These are phyloP conservation scores for Metschnikowia bowlesiae DNA, from an alignment of 805 yeast species.

Conservation along the genomic window DNA sequence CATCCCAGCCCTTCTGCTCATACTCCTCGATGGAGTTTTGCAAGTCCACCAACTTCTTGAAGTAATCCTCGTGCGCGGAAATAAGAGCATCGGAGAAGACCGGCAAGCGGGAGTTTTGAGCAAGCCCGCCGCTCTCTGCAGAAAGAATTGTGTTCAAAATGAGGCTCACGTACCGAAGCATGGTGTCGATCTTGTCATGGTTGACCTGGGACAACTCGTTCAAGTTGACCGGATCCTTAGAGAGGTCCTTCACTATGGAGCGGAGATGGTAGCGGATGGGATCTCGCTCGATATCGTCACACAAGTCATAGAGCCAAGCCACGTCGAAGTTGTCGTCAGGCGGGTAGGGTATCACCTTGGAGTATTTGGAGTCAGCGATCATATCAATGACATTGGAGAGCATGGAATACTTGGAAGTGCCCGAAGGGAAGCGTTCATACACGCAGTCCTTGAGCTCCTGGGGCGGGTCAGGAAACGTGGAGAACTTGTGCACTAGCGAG, in stretches of 20 bases:
- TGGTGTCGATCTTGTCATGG: constrained; percentile 15
- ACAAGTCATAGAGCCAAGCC: constrained; percentile 34
- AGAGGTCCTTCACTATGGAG: constrained; percentile 30
- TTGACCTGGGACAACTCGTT: constrained; percentile 26
- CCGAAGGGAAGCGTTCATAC: constrained; percentile 48
- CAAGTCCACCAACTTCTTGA: constrained; percentile 19
- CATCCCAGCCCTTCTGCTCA: constrained; percentile 36
- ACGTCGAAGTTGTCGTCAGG: constrained; percentile 19
- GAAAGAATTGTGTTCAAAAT: constrained; percentile 27
- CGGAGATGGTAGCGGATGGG: constrained; percentile 49
- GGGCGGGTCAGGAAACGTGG: constrained; percentile 39
- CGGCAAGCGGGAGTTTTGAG: constrained; percentile 38
- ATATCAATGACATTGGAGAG: constrained; percentile 36
- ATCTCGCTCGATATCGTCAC: constrained; percentile 42
- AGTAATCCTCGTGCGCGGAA: constrained; percentile 18
- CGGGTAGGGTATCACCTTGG: constrained; percentile 39
- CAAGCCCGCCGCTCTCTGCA: constrained; percentile 29
- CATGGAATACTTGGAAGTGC: constrained; percentile 45
- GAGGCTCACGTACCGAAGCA: constrained; percentile 27
- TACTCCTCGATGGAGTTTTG: constrained; percentile 26
- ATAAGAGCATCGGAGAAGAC: constrained; percentile 25
- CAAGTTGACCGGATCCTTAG: constrained; percentile 31
- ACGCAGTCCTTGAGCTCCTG: constrained; percentile 37
- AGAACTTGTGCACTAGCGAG: constrained; percentile 27
- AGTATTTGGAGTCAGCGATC: constrained; percentile 34